phyloP scores from a whole-genome alignment of 2,329 filamentous ascomycete species.

The Aspergillus fumigatus region DNA sequence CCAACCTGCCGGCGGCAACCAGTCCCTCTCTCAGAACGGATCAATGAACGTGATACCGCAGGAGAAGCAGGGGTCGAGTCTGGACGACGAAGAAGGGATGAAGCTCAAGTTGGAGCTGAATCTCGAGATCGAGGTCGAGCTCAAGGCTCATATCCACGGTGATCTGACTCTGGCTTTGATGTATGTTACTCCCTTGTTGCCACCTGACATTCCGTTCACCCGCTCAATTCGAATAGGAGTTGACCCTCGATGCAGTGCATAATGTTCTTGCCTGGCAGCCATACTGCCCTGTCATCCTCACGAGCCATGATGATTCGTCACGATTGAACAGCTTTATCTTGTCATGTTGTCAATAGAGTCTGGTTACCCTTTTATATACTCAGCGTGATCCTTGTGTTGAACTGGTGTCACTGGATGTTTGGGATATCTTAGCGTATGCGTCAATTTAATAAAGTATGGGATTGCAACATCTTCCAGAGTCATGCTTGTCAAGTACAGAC shows the following conservation, averaged over 20 bases:
- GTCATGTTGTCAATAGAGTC: not conserved
- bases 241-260: slow-evolving; percentile 14
- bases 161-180: slow-evolving; percentile 54
- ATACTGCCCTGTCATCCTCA: not conserved
- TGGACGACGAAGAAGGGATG: slow-evolving; percentile 42
- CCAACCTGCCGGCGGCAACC: slow-evolving; percentile 6
- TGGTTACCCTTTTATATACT: not conserved
- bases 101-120: slow-evolving; percentile 57
- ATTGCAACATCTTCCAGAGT: too few species aligned
- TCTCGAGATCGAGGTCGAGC: slow-evolving; percentile 58
- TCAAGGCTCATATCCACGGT: slow-evolving; percentile 63
- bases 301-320: not conserved
- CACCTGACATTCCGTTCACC: slow-evolving; percentile 1
- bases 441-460: too few species aligned
- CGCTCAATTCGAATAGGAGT: slow-evolving; percentile 8
- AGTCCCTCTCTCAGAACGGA: slow-evolving; percentile 16
- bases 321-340: not conserved
- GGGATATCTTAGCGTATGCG: too few species aligned
- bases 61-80: slow-evolving; percentile 22
- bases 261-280: not conserved
- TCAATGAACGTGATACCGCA: slow-evolving; percentile 17
- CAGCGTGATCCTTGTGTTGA: not conserved
- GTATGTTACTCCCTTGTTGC: slow-evolving; percentile 28
- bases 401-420: not conserved
- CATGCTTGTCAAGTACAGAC: too few species aligned